Evolutionary conservation across 1,284 basidiomycete species (phyloP).

Genomic region (Cutaneotrichosporon dermatis): DNA sequence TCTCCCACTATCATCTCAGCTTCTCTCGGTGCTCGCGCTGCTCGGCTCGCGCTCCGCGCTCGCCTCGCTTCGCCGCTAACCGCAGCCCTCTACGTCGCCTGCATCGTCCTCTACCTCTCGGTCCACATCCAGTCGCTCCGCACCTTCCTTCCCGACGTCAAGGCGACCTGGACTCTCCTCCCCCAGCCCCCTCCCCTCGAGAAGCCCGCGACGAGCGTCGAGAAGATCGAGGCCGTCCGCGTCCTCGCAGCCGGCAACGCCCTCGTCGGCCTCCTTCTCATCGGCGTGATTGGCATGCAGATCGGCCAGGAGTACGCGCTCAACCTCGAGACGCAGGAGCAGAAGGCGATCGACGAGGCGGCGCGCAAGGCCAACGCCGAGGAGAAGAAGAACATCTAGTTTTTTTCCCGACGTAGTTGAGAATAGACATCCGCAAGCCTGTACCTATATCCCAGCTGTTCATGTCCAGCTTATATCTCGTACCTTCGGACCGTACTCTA

Average conservation of each 20-base stretch:
- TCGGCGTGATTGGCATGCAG: constrained; percentile 54
- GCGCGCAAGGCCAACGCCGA: constrained; percentile 11
- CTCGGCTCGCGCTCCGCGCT: too few species aligned
- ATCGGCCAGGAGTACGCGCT: constrained; percentile 79
- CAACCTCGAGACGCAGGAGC: constrained; percentile 60
- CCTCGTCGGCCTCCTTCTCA: constrained; percentile 64
- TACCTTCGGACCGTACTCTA: not conserved
- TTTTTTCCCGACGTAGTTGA: not conserved
- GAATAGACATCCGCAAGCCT: too few species aligned
- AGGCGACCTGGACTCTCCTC: constrained; percentile 43
- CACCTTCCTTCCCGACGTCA: constrained; percentile 52
- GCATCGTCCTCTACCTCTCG: constrained; percentile 69
- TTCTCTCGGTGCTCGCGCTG: too few species aligned
- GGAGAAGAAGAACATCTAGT: constrained; percentile 35
- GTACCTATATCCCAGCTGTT: too few species aligned
- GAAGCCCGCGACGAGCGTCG: constrained; percentile 58
- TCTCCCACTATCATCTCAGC: too few species aligned
- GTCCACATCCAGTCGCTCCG: constrained; percentile 72
- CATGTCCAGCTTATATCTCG: not conserved
- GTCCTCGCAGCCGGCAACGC: constrained; percentile 78
- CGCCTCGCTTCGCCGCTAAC: not conserved
- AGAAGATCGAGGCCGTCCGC: constrained; percentile 69
- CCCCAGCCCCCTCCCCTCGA: constrained; percentile 52
- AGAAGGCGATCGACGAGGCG: constrained; percentile 53
- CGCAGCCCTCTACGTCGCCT: constrained; percentile 67